Evolutionary conservation across 73 alveolate species (phyloP).

Genomic region (Paramecium sexaurelia): DNA sequence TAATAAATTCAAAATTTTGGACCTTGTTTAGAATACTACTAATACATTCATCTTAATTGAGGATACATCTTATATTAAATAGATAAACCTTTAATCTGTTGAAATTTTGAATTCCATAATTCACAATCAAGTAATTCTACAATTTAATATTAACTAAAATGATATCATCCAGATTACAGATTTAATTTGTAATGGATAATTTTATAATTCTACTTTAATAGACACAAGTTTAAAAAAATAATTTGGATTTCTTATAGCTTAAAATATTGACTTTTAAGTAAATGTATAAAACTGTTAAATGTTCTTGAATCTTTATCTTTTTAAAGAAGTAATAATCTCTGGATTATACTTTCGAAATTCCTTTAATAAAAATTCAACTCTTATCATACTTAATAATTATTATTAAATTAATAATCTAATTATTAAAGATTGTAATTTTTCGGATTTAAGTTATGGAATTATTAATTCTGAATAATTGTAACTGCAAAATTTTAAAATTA

Average conservation of each 20-base stretch:
- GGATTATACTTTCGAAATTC: neutral
- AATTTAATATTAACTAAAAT: neutral
- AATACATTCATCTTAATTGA: neutral
- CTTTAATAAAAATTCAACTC: neutral
- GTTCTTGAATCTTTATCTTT: neutral
- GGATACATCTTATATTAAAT: neutral
- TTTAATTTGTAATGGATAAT: neutral
- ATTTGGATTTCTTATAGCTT: neutral
- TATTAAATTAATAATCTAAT: neutral
- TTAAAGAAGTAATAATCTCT: neutral
- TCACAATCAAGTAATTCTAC: neutral
- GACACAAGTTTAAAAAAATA: neutral
- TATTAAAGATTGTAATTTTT: neutral
- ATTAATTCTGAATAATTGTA: neutral
- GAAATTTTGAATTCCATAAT: neutral
- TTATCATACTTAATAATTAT: neutral
- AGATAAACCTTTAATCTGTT: neutral
- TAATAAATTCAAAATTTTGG: neutral
- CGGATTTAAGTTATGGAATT: neutral
- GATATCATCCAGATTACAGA: neutral
- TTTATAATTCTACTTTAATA: neutral
- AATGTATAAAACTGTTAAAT: neutral
- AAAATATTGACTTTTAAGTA: neutral
- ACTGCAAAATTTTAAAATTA: neutral
- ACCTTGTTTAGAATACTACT: neutral